Evolutionary conservation across 192 early-diverging fungal species (phyloP).

Genomic region (Backusella westeae): DNA sequence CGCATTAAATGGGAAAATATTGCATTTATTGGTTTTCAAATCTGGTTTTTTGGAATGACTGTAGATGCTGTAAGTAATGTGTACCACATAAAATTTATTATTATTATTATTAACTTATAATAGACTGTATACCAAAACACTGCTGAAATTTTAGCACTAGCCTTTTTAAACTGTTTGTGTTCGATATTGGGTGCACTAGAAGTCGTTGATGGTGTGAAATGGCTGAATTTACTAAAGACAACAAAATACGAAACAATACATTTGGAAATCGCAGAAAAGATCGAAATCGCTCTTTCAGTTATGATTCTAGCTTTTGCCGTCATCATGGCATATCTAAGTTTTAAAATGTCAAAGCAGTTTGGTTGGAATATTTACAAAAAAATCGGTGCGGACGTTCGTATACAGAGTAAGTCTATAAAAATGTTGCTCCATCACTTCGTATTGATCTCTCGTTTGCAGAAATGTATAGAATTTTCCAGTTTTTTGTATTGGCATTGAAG

Average conservation of each 20-base stretch:
- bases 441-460: slow-evolving; percentile 10
- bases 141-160: slow-evolving; percentile 35
- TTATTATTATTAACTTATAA: slow-evolving; percentile 5
- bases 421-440: slow-evolving; percentile 18
- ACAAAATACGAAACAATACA: not conserved
- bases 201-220: slow-evolving; percentile 33
- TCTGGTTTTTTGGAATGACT: slow-evolving; percentile 38
- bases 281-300: slow-evolving; percentile 33
- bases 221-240: slow-evolving; percentile 18
- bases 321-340: slow-evolving; percentile 22
- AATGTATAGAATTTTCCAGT: slow-evolving; percentile 40
- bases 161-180: slow-evolving; percentile 33
- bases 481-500: slow-evolving; percentile 39
- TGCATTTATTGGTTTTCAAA: slow-evolving; percentile 37
- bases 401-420: slow-evolving; percentile 41
- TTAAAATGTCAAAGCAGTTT: slow-evolving; percentile 34
- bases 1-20: slow-evolving; percentile 45
- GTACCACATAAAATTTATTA: not conserved
- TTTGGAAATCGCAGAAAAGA: slow-evolving; percentile 26
- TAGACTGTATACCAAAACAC: slow-evolving; percentile 40
- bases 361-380: slow-evolving; percentile 67
- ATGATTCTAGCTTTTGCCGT: slow-evolving; percentile 28
- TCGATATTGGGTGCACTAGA: slow-evolving; percentile 35
- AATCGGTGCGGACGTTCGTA: slow-evolving; percentile 62
- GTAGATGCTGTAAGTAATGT: slow-evolving; percentile 33